These are phyloP conservation scores for Pleurotus pulmonarius DNA, from an alignment of 768 basidiomycete genomes.

Conservation along the genomic window DNA sequence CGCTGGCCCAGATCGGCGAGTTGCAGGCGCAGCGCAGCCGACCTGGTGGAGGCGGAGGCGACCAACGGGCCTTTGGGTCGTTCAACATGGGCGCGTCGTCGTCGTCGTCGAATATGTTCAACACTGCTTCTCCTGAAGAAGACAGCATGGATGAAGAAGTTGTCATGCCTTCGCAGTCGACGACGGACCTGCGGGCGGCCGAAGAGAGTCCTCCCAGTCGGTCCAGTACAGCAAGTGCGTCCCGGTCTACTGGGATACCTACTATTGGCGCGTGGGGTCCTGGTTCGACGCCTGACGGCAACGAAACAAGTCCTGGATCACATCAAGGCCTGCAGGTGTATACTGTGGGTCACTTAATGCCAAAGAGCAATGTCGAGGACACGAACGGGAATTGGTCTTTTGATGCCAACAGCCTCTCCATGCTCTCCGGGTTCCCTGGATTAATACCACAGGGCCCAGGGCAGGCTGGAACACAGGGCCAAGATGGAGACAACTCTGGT, in stretches of 20 bases:
- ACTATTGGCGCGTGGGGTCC: background rate
- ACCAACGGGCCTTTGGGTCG: constrained; percentile 13
- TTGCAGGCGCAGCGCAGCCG: constrained; percentile 35
- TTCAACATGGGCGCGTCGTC: constrained; percentile 13
- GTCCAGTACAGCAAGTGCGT: background rate
- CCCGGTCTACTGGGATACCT: background rate
- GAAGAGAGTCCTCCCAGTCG: background rate
- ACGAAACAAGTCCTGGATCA: constrained; percentile 15
- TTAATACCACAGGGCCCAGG: background rate
- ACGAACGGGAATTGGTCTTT: constrained; percentile 60
- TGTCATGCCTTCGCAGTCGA: constrained; percentile 17
- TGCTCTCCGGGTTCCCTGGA: constrained; percentile 10
- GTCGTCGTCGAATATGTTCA: background rate
- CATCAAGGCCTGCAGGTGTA: constrained; percentile 78
- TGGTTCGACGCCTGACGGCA: background rate
- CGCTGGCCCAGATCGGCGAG: constrained; percentile 52
- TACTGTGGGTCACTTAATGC: constrained; percentile 75
- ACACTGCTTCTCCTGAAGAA: background rate
- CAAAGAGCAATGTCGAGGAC: constrained; percentile 47
- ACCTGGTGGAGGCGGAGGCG: constrained; percentile 5
- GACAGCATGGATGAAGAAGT: constrained; percentile 16
- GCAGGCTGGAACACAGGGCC: constrained; percentile 8
- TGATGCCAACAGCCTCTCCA: constrained; percentile 32
- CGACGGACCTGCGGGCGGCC: background rate
- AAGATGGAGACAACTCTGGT: constrained; percentile 11